Base-by-base conservation (phyloP, 2,329 filamentous ascomycete species). In the Ustulina deusta region DNA sequence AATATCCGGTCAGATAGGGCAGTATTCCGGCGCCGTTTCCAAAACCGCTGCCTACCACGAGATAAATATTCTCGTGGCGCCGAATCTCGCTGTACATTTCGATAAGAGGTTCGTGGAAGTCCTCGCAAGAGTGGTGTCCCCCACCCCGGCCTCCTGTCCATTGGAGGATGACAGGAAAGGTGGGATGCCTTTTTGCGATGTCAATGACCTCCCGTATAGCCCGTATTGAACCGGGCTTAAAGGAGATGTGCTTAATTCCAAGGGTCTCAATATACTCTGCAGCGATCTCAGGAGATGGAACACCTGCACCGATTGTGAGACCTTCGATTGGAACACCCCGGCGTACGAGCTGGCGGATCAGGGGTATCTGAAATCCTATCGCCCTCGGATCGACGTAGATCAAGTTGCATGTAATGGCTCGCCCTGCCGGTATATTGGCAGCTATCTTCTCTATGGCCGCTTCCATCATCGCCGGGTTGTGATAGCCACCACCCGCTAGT, bases 111-210 rank as follows among this genome's bases (percentile, higher is more conserved):
- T 94, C 90, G 79, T 97, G 94, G 86, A 97, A 97, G 79, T 97
- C 94, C 79, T 97, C 94, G 70, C 90, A 97, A 0, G 94, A 97
- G 83, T 97, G 94, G 79, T 97, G 94, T 63, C 94, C 94, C 83
- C 94, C 94, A 72, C 94, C 94, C 80, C 94, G 91, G 36, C 94
- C 94, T 77, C 94, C 94, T 66, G 94, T 97, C 94, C 94, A 97
- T 81, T 97, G 94, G 69, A 97, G 83, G 58, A 97, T 89, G 57
- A 97, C 88, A 20, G 94, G 94, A 85, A 97, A 97, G 34, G 88
- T 90, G 1, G 94, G 93, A 79, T 97, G 95, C 20, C 92, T 92
- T 81, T 93, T 96, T 71, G 94, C 94, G 75, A 97, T 94, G 80
- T 96, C 95, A 81, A 97, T 91, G 66, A 96, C 93, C 36, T 91